Percentiles rank a stretch among this genome's conserved stretches.
Conservation (phyloP, 1,284 basidiomycete species). For the Austroboletus niveus region DNA sequence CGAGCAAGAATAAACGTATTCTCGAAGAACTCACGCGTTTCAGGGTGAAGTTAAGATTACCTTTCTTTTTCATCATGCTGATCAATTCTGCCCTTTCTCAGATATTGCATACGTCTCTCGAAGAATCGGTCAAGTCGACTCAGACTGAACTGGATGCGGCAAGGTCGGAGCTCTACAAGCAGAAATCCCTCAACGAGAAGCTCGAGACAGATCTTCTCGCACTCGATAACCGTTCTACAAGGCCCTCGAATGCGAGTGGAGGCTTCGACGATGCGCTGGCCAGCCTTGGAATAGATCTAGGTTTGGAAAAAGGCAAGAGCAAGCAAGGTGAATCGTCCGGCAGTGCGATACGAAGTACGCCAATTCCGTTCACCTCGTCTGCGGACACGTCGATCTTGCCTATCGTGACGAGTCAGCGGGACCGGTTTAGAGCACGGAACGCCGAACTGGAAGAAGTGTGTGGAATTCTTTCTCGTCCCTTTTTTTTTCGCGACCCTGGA, state of each 20-base stretch:
- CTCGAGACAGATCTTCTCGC: conserved; percentile 89
- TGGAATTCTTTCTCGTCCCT: background rate
- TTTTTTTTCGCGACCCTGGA: too few relatives aligned
- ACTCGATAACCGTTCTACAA: conserved; percentile 52
- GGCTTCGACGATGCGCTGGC: conserved; percentile 55
- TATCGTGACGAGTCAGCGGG: conserved; percentile 95
- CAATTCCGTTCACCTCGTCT: conserved; percentile 68
- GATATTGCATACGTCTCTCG: conserved; percentile 82
- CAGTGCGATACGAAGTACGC: conserved; percentile 47
- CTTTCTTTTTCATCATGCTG: background rate
- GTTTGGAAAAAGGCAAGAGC: conserved; percentile 7
- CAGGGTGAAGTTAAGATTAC: conserved; percentile 49
- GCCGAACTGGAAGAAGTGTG: conserved; percentile 91
- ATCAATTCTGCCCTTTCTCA: conserved; percentile 28
- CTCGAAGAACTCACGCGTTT: conserved; percentile 92
- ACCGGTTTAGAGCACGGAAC: conserved; percentile 93
- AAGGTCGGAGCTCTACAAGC: conserved; percentile 71
- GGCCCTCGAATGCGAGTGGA: conserved; percentile 24
- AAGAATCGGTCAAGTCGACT: conserved; percentile 59
- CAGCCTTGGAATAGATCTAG: conserved; percentile 61
- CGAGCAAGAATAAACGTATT: conserved; percentile 93
- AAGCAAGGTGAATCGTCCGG: conserved; percentile 23
- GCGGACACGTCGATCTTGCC: conserved; percentile 91
- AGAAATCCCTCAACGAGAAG: conserved; percentile 80
- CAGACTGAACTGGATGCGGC: conserved; percentile 60